Conservation (phyloP, 257 asterid genomes). For the Solanum ahanhuiri region DNA sequence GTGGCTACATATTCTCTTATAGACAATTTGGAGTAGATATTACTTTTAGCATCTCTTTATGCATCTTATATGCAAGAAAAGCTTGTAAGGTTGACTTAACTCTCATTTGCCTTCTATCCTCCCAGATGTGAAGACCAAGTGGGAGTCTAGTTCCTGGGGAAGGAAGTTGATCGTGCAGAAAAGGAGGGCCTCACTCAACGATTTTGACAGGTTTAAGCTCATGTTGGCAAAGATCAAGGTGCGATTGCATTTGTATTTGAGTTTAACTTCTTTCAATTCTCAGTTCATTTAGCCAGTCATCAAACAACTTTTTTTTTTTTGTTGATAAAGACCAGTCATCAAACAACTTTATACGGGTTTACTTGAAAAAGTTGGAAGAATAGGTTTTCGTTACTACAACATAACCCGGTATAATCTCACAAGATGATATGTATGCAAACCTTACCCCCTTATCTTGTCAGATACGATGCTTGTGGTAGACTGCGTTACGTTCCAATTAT, state of each 20-base stretch:
- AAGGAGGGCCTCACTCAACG: slow-evolving; percentile 16
- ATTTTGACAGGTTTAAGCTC: slow-evolving; percentile 18
- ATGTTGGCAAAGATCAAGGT: slow-evolving; percentile 28
- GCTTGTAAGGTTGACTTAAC: not conserved
- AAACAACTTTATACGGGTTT: not conserved
- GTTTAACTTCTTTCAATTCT: not conserved
- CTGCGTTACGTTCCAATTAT: no score
- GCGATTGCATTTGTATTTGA: not conserved
- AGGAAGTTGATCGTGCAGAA: slow-evolving; percentile 17
- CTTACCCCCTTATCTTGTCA: not conserved
- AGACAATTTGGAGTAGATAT: not conserved
- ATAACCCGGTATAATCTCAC: not conserved
- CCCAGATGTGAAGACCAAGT: slow-evolving; percentile 17
- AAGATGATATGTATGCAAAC: not conserved
- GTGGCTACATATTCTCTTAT: not conserved
- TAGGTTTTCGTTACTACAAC: not conserved
- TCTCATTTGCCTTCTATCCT: not conserved
- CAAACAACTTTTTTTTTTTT: not conserved
- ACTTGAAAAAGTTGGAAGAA: not conserved
- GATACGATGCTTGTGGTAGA: no score
- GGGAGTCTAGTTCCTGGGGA: slow-evolving; percentile 25
- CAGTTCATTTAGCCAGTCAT: not conserved
- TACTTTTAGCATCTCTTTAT: no score
- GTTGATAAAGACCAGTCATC: no score
- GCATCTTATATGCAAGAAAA: no score